Evolutionary conservation across 345 rosid species (phyloP).

Genomic region (Melaleuca quinquenervia): DNA sequence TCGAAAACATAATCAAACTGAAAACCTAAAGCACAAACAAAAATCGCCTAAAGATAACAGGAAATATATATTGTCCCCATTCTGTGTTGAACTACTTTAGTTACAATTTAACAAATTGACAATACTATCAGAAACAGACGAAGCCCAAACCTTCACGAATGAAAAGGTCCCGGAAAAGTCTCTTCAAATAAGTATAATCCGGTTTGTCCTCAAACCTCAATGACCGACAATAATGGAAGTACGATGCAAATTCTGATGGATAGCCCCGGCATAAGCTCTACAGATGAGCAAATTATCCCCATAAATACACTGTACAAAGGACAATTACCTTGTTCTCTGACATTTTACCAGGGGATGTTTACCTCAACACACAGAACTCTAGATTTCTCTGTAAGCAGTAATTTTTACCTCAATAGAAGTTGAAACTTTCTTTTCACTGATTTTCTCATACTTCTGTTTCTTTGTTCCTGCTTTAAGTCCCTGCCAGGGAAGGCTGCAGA

Average conservation of each 20-base stretch:
- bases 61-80: not conserved
- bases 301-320: not conserved
- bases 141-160: conserved; percentile 71
- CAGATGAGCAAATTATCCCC: not conserved
- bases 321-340: not conserved
- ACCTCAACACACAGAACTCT: not conserved
- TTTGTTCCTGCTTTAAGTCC: conserved; percentile 86
- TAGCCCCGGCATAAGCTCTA: conserved; percentile 79
- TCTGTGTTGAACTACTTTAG: not conserved
- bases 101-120: not conserved
- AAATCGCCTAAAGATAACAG: conserved; percentile 1
- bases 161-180: conserved; percentile 85
- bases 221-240: conserved; percentile 86
- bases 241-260: conserved; percentile 87
- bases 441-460: conserved; percentile 88
- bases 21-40: conserved; percentile 41
- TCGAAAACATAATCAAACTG: conserved; percentile 88
- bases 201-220: conserved; percentile 86
- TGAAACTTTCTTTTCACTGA: conserved; percentile 82
- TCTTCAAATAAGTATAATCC: conserved; percentile 78
- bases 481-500: conserved; percentile 89
- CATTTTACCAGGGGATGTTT: conserved; percentile 4
- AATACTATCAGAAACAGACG: not conserved
- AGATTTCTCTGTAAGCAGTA: not conserved
- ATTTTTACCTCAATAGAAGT: conserved; percentile 79